Conservation (phyloP, 176 grass and related monocot species). For the Echinochloa phyllopogon region DNA sequence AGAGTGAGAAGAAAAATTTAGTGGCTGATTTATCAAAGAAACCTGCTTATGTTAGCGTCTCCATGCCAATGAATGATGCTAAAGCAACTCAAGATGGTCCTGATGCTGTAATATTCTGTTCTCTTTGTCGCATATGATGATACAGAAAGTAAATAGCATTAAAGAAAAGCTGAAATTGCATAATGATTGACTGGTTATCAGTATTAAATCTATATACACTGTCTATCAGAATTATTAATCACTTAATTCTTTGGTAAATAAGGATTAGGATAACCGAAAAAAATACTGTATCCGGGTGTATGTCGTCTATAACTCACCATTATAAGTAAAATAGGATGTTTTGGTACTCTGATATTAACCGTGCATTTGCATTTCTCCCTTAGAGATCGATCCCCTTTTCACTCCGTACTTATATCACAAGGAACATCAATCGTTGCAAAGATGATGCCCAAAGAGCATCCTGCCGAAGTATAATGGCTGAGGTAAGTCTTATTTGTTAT, state of each 20-base stretch:
- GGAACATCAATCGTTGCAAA: slow-evolving; percentile 83
- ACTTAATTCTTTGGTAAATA: slow-evolving; percentile 17
- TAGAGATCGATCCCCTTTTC: slow-evolving; percentile 80
- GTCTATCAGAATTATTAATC: background rate
- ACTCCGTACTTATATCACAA: slow-evolving; percentile 66
- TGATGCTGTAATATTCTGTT: slow-evolving; percentile 53
- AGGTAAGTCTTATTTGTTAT: slow-evolving; percentile 53
- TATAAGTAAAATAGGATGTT: background rate
- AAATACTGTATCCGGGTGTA: background rate
- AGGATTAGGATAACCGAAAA: background rate
- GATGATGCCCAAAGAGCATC: slow-evolving; percentile 66
- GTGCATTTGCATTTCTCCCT: slow-evolving; percentile 44
- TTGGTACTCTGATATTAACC: slow-evolving; percentile 42
- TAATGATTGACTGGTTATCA: background rate
- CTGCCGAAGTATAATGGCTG: slow-evolving; percentile 64
- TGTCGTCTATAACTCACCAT: slow-evolving; percentile 4
- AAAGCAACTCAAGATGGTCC: slow-evolving; percentile 49
- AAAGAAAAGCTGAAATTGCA: background rate
- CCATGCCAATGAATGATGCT: slow-evolving; percentile 56
- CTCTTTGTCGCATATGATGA: slow-evolving; percentile 8
- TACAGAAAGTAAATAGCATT: slow-evolving; percentile 15
- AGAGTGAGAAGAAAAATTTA: slow-evolving; percentile 68
- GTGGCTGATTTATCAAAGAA: slow-evolving; percentile 55
- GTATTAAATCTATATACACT: background rate
- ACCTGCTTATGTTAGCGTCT: slow-evolving; percentile 84